Percentiles rank a stretch among this genome's conserved stretches.
Evolutionary conservation across 2,329 filamentous ascomycete species (phyloP).

Genomic region (Epichloe uncinata): DNA sequence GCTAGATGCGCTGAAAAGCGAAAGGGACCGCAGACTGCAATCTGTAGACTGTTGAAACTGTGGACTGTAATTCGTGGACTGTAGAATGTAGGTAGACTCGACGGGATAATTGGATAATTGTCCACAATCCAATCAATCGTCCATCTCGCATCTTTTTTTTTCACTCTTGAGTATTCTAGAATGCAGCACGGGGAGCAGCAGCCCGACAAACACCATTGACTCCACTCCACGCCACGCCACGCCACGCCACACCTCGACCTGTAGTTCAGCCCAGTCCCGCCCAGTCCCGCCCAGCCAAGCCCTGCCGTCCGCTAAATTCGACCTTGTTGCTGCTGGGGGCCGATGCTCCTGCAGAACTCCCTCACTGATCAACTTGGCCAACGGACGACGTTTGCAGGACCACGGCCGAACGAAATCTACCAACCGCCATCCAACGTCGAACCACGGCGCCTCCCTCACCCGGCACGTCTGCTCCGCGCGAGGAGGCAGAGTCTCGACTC

Average conservation of each 20-base stretch:
- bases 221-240: not conserved
- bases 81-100: too few relatives aligned
- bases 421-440: not conserved
- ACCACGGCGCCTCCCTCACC: not conserved
- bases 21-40: too few relatives aligned
- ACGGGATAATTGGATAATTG: too few relatives aligned
- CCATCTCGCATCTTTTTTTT: not conserved
- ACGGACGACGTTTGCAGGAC: constrained; percentile 2
- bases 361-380: not conserved
- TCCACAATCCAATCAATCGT: too few relatives aligned
- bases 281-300: not conserved
- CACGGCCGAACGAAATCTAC: not conserved
- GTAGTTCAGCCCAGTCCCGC: not conserved
- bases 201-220: not conserved
- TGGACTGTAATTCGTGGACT: too few relatives aligned
- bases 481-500: not conserved
- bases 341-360: constrained; percentile 1
- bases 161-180: not conserved
- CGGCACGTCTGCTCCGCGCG: not conserved
- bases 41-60: too few relatives aligned
- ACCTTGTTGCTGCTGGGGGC: not conserved
- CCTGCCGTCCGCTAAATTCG: not conserved
- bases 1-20: not conserved
- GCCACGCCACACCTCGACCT: too few relatives aligned
- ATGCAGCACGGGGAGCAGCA: too few relatives aligned